A percentile compares a stretch with the other conserved stretches of the same genome.
These are phyloP conservation scores for Zygotorulaspora mrakii DNA, from an alignment of 1,139 yeast genomes.

Conservation along the genomic window DNA sequence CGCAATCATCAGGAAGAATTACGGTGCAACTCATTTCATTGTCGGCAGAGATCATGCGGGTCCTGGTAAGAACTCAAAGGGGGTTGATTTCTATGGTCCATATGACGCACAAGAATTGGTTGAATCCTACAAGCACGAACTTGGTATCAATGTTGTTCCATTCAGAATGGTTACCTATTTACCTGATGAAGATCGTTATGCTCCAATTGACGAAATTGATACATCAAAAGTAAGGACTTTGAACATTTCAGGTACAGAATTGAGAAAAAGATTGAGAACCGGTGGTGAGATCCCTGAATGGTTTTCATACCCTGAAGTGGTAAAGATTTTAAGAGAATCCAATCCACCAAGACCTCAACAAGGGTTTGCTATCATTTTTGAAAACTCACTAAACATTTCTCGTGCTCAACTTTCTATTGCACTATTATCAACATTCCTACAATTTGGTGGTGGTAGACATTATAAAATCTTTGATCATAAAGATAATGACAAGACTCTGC, in stretches of 20 bases:
- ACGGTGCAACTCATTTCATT: slow-evolving; percentile 94
- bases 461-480: slow-evolving; percentile 54
- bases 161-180: slow-evolving; percentile 95
- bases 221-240: slow-evolving; percentile 69
- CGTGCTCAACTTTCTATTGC: slow-evolving; percentile 75
- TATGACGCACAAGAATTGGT: slow-evolving; percentile 94
- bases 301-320: slow-evolving; percentile 97
- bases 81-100: slow-evolving; percentile 94
- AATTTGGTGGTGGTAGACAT: slow-evolving; percentile 81
- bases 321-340: slow-evolving; percentile 80
- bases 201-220: slow-evolving; percentile 91
- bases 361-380: slow-evolving; percentile 71
- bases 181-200: slow-evolving; percentile 92
- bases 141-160: slow-evolving; percentile 87
- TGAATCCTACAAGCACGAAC: slow-evolving; percentile 67
- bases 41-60: slow-evolving; percentile 99
- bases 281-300: slow-evolving; percentile 91
- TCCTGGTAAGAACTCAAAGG: slow-evolving; percentile 90
- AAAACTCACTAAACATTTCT: slow-evolving; percentile 27
- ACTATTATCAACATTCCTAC: slow-evolving; percentile 84
- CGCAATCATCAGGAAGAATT: slow-evolving; percentile 92
- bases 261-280: slow-evolving; percentile 79
- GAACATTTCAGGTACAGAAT: slow-evolving; percentile 92
- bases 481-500: slow-evolving; percentile 16
- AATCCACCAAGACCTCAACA: slow-evolving; percentile 89